phyloP scores from a whole-genome alignment of 805 yeast species.

The Scheffersomyces lignosus region DNA sequence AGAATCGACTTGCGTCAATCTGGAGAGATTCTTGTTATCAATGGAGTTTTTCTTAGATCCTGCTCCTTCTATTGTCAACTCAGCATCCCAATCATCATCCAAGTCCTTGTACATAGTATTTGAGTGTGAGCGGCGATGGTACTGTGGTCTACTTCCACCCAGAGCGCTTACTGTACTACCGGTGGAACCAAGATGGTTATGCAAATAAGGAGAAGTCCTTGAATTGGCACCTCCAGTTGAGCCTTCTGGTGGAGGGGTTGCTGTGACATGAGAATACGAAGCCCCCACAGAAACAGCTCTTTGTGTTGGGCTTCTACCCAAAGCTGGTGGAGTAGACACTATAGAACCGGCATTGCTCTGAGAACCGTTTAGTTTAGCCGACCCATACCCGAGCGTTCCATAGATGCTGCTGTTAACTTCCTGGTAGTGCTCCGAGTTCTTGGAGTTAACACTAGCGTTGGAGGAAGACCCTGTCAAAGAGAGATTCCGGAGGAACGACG shows the following conservation, averaged over 20 bases:
- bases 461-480: constrained; percentile 34
- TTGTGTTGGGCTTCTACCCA: constrained; percentile 12
- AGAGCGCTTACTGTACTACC: background rate
- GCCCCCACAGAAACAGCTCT: constrained; percentile 22
- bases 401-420: constrained; percentile 38
- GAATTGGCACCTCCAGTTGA: constrained; percentile 3
- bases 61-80: constrained; percentile 43
- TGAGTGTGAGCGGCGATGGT: constrained; percentile 12
- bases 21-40: constrained; percentile 22
- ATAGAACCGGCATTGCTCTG: constrained; percentile 13
- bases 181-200: too few relatives aligned
- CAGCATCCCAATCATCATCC: constrained; percentile 92
- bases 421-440: constrained; percentile 17
- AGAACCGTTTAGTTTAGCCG: constrained; percentile 7
- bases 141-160: background rate
- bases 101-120: constrained; percentile 57
- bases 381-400: constrained; percentile 35
- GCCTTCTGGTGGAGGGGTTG: constrained; percentile 11
- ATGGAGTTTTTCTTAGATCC: constrained; percentile 6
- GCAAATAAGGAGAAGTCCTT: constrained; percentile 1
- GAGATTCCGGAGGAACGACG: constrained; percentile 49
- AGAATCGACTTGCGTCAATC: constrained; percentile 22
- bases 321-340: constrained; percentile 2
- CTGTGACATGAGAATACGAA: constrained; percentile 9
- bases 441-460: constrained; percentile 5